Evolutionary conservation across 345 rosid genomes (phyloP).

Genomic region (Draba incana): DNA sequence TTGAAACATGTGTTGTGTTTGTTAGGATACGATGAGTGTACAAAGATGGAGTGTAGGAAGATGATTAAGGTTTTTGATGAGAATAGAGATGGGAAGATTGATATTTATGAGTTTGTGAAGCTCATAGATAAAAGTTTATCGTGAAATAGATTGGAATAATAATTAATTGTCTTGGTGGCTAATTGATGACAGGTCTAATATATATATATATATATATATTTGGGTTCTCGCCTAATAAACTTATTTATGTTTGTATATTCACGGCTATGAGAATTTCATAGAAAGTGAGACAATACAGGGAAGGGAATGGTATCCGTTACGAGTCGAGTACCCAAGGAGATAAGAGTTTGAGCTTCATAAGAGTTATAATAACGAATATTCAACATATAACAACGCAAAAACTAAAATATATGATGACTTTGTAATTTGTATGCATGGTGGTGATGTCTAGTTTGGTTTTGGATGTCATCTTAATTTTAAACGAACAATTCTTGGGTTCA

Average conservation of each 20-base stretch:
- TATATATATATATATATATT: neutral
- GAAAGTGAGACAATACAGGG: neutral
- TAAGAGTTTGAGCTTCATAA: neutral
- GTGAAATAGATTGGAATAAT: neutral
- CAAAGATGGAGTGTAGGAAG: slow-evolving; percentile 59
- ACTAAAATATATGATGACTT: neutral
- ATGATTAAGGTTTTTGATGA: slow-evolving; percentile 60
- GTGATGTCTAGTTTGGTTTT: neutral
- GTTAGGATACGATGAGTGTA: slow-evolving; percentile 45
- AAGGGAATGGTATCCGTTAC: neutral
- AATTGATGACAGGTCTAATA: neutral
- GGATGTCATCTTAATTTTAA: neutral
- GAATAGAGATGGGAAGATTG: slow-evolving; percentile 56
- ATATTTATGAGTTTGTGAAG: slow-evolving; percentile 54
- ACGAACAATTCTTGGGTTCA: too few species aligned
- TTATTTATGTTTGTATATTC: neutral
- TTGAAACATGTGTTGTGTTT: slow-evolving; percentile 45
- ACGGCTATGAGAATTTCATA: neutral
- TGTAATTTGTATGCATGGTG: neutral
- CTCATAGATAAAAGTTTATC: slow-evolving; percentile 53
- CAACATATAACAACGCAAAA: neutral
- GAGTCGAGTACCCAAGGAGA: neutral
- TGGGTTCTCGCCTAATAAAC: neutral
- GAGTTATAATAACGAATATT: neutral
- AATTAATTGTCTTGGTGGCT: neutral